Evolutionary conservation across 106 monocot genomes (phyloP).

Genomic region (Hemerocallis citrina): DNA sequence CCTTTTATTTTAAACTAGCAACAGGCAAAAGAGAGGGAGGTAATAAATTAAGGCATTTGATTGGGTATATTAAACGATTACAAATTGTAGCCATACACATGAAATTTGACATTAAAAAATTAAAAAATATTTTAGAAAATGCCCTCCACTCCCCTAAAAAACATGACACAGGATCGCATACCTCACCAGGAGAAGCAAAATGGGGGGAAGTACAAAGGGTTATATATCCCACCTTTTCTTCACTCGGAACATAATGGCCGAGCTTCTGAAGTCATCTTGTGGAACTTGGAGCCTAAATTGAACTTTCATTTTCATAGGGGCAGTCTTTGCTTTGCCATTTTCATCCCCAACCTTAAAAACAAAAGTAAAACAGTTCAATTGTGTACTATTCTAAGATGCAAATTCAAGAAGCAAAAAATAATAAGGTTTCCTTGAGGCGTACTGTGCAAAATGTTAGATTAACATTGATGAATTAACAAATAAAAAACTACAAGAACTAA

Average conservation of each 20-base stretch:
- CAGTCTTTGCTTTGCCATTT: conserved; percentile 51
- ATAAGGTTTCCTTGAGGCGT: neutral
- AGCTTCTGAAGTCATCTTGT: conserved; percentile 48
- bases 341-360: conserved; percentile 72
- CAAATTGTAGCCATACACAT: neutral
- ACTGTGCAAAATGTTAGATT: too few species aligned
- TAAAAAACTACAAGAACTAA: too few species aligned
- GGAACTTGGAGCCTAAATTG: conserved; percentile 89
- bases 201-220: neutral
- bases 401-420: neutral
- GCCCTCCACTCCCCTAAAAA: too few species aligned
- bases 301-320: conserved; percentile 80
- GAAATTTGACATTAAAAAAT: neutral
- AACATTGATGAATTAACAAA: too few species aligned
- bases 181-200: neutral
- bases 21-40: neutral
- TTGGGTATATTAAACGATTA: neutral
- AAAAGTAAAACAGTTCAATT: neutral
- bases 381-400: neutral
- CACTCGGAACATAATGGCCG: conserved; percentile 65
- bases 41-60: conserved; percentile 3
- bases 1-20: neutral
- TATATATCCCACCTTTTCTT: conserved; percentile 96
- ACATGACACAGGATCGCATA: neutral
- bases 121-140: too few species aligned